phyloP scores from a whole-genome alignment of 768 basidiomycete genomes.

The Auriscalpium vulgare region DNA sequence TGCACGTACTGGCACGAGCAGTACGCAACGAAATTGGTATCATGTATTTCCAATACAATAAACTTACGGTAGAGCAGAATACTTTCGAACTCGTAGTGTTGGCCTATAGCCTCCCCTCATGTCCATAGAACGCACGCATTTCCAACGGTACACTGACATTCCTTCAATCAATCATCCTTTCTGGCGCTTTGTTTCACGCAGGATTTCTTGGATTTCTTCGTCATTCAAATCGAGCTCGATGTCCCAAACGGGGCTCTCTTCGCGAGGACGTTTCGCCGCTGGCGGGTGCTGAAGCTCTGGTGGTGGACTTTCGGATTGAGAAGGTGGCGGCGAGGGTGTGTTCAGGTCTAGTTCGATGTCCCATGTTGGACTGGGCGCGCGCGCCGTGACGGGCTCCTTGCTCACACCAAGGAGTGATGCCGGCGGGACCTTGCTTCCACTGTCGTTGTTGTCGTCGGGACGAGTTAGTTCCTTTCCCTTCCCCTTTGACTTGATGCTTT shows the following conservation, averaged over 20 bases:
- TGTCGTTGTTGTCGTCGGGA: no score
- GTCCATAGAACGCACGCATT: no score
- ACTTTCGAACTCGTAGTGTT: no score
- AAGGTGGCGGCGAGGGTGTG: conserved; percentile 2
- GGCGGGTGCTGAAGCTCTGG: background rate
- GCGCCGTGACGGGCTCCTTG: conserved; percentile 6
- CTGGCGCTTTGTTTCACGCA: background rate
- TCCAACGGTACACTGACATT: no score
- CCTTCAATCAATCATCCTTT: no score
- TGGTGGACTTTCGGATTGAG: background rate
- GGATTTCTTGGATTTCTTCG: conserved; percentile 5
- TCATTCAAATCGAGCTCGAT: conserved; percentile 8
- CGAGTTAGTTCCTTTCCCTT: conserved; percentile 12
- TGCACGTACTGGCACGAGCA: no score
- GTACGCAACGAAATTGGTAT: no score
- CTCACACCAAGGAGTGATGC: background rate
- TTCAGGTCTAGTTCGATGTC: conserved; percentile 61
- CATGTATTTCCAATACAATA: no score
- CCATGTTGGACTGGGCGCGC: conserved; percentile 52
- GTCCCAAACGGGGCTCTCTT: conserved; percentile 11
- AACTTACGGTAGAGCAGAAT: no score
- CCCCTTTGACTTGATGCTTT: conserved; percentile 6
- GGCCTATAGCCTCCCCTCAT: no score
- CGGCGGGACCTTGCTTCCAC: background rate
- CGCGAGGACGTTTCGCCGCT: conserved; percentile 2